Evolutionary conservation across 805 yeast genomes (phyloP), one percentile per base, ranked within the genome.

Genomic region (Metschnikowia aberdeeniae): DNA sequence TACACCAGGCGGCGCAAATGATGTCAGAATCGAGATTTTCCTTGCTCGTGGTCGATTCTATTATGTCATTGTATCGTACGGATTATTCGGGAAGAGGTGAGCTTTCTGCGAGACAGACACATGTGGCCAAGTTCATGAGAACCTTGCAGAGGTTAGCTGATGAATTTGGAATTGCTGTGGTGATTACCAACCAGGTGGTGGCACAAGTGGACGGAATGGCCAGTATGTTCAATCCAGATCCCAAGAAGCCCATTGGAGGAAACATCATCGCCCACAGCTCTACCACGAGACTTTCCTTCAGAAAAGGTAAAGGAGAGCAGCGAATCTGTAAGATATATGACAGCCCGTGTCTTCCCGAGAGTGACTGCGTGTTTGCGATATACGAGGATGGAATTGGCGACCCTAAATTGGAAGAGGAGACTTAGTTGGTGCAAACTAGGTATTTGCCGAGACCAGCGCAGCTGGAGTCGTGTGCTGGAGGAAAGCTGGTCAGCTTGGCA

Each of bases 211-310:
- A 93, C 60, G 93, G 92, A 1, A 95, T 95, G 59, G 81, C 81
- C 34, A 75, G 80, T 24, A 70, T 81, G 71, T 90, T 82, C 64
- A 89, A 90, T 56, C 96, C 97, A 1, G 99, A 93, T 64, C 97
- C 98, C 12, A 93, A 93, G 65, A 93, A 93, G 64, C 99, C 99
- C 13, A 92, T 93, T 55, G 99, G 99, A 50, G 99, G 99, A 57
- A 92, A 93, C 61, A 93, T 93, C 56, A 84, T 93, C 63, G 99
- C 98, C 0, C 99, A 93, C 64, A 83, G 96, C 14, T 89, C 97
- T 2, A 92, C 98, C 5, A 93, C 99, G 2, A 78, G 99, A 59
- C 75, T 93, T 47, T 85, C 86, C 44, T 82, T 93, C 64, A 86
- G 84, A 60, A 93, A 93, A 68, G 97, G 96, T 43, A 81, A 84